Base-by-base conservation (phyloP, 352 stramenopile genomes). In the Phytophthora pluvialis region DNA sequence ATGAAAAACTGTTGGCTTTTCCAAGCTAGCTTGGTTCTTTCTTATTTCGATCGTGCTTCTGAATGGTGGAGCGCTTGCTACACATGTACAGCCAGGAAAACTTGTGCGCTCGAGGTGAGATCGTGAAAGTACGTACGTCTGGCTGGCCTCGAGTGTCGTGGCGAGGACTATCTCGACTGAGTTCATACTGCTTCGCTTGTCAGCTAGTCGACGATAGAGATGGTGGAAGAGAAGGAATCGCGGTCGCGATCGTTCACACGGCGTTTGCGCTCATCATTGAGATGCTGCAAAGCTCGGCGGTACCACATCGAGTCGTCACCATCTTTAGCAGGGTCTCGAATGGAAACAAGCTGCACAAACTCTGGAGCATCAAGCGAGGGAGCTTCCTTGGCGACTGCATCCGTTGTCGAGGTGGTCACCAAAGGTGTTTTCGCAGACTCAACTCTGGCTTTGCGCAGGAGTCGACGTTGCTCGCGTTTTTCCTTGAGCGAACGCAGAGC, bases 401-500 rank as follows among this genome's bases (percentile, higher is more conserved):
- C 49, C n/a, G 31, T 11, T 25, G 40, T 40, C 35, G 51, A 35
- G 9, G 26, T 21, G 32, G 15, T 7, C 40, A 36, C 7, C 18
- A n/a, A 12, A 36, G 29, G 16, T 6, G 28, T 13, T 43, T 50
- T 31, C 33, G 18, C 29, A 15, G 42, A 21, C 7, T 61, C 16
- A 31, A 5, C 21, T 42, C 21, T 49, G 45, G 13, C 1, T 31
- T 60, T 47, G 18, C 39, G 45, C 21, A 52, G n/a, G 5, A 57
- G 43, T 31, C 46, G 54, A 12, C 49, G 72, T 48, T 70, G 65
- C 51, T 85, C 40, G 7, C 76, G 81, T 28, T 81, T 66, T 38
- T 69, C 56, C 29, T 73, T 70, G 1, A 90, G 64, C n/a, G 57
- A 62, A 7, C 60, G 71, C 12, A 92, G 59, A 15, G 80, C 71